phyloP scores from a whole-genome alignment of 108 stramenopile species.

The Skeletonema menzelii region DNA sequence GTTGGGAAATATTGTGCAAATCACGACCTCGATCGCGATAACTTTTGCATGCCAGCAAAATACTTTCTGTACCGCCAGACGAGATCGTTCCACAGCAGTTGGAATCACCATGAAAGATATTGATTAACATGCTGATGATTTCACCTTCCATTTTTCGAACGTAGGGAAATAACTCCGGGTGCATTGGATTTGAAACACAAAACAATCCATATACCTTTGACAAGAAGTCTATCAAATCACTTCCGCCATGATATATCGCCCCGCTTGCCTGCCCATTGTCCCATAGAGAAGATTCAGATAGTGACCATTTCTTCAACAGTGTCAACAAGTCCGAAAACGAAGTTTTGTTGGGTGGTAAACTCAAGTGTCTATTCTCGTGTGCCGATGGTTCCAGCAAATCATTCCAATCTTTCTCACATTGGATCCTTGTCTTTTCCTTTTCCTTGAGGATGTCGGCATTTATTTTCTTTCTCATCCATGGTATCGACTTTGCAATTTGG shows the following conservation, averaged over 20 bases:
- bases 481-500: constrained; percentile 15
- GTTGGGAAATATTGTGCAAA: constrained; percentile 50
- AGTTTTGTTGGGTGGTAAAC: constrained; percentile 1
- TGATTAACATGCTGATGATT: constrained; percentile 63
- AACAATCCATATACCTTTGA: constrained; percentile 55
- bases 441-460: background rate
- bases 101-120: constrained; percentile 49
- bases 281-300: constrained; percentile 1
- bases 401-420: constrained; percentile 12
- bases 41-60: constrained; percentile 81
- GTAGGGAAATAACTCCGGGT: constrained; percentile 87
- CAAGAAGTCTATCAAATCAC: constrained; percentile 49
- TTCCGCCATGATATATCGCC: constrained; percentile 75
- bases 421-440: constrained; percentile 6
- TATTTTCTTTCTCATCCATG: constrained; percentile 14
- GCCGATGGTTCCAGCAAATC: constrained; percentile 14
- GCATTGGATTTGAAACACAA: constrained; percentile 80
- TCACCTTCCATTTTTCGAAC: constrained; percentile 88
- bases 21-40: constrained; percentile 64
- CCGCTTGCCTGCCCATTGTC: constrained; percentile 44
- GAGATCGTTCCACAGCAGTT: constrained; percentile 53
- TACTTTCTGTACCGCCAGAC: constrained; percentile 90
- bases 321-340: constrained; percentile 3
- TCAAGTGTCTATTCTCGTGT: constrained; percentile 1
- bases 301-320: constrained; percentile 14